Evolutionary conservation across 306 rosid genomes (phyloP).

Genomic region (Lathyrus aphaca): DNA sequence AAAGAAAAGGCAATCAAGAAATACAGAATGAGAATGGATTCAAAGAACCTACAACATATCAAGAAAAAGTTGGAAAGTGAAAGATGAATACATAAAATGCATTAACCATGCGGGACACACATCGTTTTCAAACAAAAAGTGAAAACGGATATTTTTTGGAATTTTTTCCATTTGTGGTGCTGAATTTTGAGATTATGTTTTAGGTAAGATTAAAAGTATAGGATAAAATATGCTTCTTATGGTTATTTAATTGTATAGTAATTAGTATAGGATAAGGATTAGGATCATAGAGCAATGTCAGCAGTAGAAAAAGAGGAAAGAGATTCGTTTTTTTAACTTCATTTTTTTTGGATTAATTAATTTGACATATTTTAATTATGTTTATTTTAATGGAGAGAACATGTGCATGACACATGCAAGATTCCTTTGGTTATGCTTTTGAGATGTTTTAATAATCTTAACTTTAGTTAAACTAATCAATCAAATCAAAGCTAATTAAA

Average conservation of each 20-base stretch:
- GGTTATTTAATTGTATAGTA: slow-evolving; percentile 38
- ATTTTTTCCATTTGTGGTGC: slow-evolving; percentile 34
- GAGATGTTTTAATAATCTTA: slow-evolving; percentile 50
- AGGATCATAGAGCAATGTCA: slow-evolving; percentile 33
- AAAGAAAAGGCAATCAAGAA: not conserved
- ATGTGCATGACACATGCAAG: slow-evolving; percentile 68
- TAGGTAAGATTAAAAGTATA: slow-evolving; percentile 10
- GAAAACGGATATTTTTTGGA: slow-evolving; percentile 22
- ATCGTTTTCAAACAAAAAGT: slow-evolving; percentile 48
- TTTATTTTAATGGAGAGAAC: slow-evolving; percentile 37
- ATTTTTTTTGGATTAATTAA: slow-evolving; percentile 18
- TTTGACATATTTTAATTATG: slow-evolving; percentile 6
- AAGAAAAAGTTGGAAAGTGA: slow-evolving; percentile 18
- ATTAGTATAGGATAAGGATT: slow-evolving; percentile 70
- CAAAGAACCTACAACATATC: slow-evolving; percentile 39
- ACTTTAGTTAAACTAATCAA: slow-evolving; percentile 41
- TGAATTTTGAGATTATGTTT: slow-evolving; percentile 28
- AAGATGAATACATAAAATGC: slow-evolving; percentile 38
- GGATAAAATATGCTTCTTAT: slow-evolving; percentile 12
- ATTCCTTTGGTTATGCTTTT: slow-evolving; percentile 67
- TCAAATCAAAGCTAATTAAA: slow-evolving; percentile 35
- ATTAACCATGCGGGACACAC: slow-evolving; percentile 33
- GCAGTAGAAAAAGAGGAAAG: slow-evolving; percentile 22
- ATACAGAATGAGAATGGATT: slow-evolving; percentile 25
- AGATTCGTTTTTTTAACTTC: slow-evolving; percentile 42